These are phyloP conservation scores for Euphorbia pulcherrima DNA, from an alignment of 345 rosid species.

Conservation along the genomic window DNA sequence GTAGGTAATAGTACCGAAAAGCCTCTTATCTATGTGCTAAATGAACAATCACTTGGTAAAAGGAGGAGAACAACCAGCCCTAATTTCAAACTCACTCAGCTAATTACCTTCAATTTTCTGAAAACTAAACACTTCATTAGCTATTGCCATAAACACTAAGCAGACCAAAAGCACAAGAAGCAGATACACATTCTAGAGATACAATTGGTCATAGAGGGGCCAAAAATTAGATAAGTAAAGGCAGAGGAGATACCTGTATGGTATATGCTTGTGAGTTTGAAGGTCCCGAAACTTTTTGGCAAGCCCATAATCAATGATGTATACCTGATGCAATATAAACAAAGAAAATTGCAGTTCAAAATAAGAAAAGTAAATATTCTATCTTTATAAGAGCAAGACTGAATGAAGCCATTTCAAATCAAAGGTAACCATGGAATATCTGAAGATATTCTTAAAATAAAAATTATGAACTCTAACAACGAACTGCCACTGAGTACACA, in stretches of 20 bases:
- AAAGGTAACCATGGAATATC: background rate
- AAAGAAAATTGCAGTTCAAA: background rate
- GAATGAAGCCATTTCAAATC: background rate
- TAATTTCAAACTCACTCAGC: background rate
- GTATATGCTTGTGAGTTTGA: slow-evolving; percentile 34
- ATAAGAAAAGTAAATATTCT: slow-evolving; percentile 4
- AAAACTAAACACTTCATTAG: background rate
- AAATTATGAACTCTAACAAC: background rate
- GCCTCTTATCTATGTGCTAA: background rate
- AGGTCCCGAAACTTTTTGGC: slow-evolving; percentile 30
- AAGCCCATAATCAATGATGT: slow-evolving; percentile 30
- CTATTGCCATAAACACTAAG: background rate
- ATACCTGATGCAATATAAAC: slow-evolving; percentile 22
- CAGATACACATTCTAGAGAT: background rate
- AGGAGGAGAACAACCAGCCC: background rate
- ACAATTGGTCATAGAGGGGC: background rate
- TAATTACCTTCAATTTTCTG: background rate
- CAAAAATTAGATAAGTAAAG: background rate
- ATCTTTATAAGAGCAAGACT: background rate
- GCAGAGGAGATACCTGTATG: slow-evolving; percentile 18
- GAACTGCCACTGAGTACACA: background rate
- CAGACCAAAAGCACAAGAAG: background rate
- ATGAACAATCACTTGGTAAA: background rate
- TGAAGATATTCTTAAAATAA: background rate
- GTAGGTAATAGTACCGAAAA: background rate